Conservation (phyloP, 2,329 filamentous ascomycete species). For the Fusarium zealandicum region DNA sequence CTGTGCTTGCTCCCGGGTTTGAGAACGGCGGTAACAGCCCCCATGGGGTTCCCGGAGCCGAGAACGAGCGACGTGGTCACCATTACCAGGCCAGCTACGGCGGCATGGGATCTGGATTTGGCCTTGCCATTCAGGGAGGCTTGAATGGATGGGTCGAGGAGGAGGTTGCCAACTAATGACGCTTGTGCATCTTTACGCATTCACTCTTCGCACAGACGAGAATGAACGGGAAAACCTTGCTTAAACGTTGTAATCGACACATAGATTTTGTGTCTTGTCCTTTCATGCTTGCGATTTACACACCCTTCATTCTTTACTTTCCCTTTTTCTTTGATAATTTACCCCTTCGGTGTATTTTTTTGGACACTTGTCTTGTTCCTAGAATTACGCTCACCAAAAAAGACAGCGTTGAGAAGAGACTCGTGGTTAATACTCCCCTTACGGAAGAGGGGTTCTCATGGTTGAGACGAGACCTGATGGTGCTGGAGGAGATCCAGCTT, state of each 20-base stretch:
- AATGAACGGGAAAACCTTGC: conserved; percentile 43
- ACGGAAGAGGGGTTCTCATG: conserved; percentile 29
- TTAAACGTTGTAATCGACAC: conserved; percentile 55
- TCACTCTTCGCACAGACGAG: conserved; percentile 31
- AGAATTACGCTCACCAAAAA: conserved; percentile 23
- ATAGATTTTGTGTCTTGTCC: conserved; percentile 37
- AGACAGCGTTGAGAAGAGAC: conserved; percentile 16
- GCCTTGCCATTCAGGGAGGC: conserved; percentile 68
- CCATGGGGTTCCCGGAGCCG: conserved; percentile 55
- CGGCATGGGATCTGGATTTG: conserved; percentile 66
- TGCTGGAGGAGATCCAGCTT: conserved; percentile 18
- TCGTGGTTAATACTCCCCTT: conserved; percentile 35
- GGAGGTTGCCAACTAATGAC: conserved; percentile 64
- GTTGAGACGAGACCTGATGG: conserved; percentile 30
- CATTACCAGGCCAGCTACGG: conserved; percentile 71
- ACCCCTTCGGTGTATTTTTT: conserved; percentile 44
- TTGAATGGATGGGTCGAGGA: conserved; percentile 74
- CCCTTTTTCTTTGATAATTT: conserved; percentile 44
- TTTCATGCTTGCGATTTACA: conserved; percentile 38
- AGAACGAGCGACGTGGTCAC: conserved; percentile 67
- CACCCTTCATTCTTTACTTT: conserved; percentile 41
- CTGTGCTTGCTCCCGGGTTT: conserved; percentile 70
- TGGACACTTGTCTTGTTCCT: conserved; percentile 35
- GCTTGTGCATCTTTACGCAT: conserved; percentile 37
- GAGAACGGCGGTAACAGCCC: conserved; percentile 65